Conservation (phyloP, 768 basidiomycete species). For the Boletus tylopilopsis region DNA sequence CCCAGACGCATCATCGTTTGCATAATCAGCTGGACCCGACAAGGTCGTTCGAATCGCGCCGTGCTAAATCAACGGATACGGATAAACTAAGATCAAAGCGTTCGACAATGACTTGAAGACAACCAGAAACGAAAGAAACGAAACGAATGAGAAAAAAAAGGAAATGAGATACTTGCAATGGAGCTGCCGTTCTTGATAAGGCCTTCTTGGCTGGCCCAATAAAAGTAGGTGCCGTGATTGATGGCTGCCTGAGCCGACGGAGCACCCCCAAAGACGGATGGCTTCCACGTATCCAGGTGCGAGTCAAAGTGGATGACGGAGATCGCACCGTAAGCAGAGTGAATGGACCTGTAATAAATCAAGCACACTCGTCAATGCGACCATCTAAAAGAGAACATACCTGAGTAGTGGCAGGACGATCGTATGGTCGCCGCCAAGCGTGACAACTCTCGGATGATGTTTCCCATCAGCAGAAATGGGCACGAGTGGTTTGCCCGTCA, state of each 20-base stretch:
- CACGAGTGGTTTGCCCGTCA: constrained; percentile 52
- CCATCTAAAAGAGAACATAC: constrained; percentile 2
- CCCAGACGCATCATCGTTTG: constrained; percentile 72
- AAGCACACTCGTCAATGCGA: background rate
- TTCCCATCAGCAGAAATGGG: constrained; percentile 67
- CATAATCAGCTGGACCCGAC: constrained; percentile 72
- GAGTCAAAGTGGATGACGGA: constrained; percentile 87
- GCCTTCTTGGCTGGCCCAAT: constrained; percentile 82
- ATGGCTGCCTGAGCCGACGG: constrained; percentile 70
- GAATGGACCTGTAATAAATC: constrained; percentile 55
- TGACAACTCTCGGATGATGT: constrained; percentile 75
- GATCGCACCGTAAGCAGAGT: constrained; percentile 75
- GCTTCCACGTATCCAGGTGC: constrained; percentile 80
- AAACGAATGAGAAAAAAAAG: constrained; percentile 15
- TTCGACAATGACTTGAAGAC: constrained; percentile 22
- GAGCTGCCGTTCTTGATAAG: constrained; percentile 73
- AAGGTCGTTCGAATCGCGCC: constrained; percentile 86
- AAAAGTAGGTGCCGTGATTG: constrained; percentile 90
- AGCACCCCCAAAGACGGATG: constrained; percentile 69
- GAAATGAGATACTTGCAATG: constrained; percentile 68
- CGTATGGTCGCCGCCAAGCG: constrained; percentile 87
- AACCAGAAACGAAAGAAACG: constrained; percentile 20
- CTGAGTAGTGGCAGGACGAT: constrained; percentile 61
- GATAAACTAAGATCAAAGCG: constrained; percentile 73
- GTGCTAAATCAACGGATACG: constrained; percentile 58